These are phyloP conservation scores for Lactifluus subvellereus DNA, from an alignment of 768 basidiomycete species.

Conservation along the genomic window DNA sequence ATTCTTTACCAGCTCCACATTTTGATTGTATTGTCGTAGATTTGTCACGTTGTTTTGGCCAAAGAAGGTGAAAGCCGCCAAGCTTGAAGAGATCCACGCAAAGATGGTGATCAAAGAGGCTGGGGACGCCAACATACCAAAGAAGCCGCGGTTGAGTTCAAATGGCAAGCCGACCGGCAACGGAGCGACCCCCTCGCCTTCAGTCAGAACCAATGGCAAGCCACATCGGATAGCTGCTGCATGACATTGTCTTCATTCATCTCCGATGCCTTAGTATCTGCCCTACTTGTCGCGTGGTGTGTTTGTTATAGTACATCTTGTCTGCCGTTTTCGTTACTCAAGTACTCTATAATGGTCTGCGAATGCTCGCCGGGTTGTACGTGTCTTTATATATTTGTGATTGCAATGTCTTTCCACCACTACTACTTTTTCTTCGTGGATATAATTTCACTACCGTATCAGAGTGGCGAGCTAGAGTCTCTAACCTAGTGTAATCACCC, in stretches of 20 bases:
- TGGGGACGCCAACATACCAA: slow-evolving; percentile 43
- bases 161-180: slow-evolving; percentile 39
- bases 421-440: background rate
- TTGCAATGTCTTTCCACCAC: background rate
- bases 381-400: slow-evolving; percentile 14
- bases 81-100: slow-evolving; percentile 90
- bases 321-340: slow-evolving; percentile 3
- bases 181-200: slow-evolving; percentile 37
- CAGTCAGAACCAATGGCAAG: slow-evolving; percentile 56
- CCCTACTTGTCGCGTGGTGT: background rate
- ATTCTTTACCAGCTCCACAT: background rate
- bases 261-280: background rate
- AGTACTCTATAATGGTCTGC: slow-evolving; percentile 18
- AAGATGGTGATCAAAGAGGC: slow-evolving; percentile 92
- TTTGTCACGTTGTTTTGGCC: slow-evolving; percentile 98
- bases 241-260: background rate
- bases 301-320: slow-evolving; percentile 5
- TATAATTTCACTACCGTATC: slow-evolving; percentile 1
- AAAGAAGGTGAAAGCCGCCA: slow-evolving; percentile 89
- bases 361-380: slow-evolving; percentile 11
- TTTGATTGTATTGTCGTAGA: slow-evolving; percentile 35
- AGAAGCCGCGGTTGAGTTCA: slow-evolving; percentile 54
- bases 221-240: slow-evolving; percentile 36
- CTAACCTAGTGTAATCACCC: background rate
- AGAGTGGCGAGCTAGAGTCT: background rate